phyloP scores from a whole-genome alignment of 176 grass and related monocot species.

The Bonia amplexicaulis region DNA sequence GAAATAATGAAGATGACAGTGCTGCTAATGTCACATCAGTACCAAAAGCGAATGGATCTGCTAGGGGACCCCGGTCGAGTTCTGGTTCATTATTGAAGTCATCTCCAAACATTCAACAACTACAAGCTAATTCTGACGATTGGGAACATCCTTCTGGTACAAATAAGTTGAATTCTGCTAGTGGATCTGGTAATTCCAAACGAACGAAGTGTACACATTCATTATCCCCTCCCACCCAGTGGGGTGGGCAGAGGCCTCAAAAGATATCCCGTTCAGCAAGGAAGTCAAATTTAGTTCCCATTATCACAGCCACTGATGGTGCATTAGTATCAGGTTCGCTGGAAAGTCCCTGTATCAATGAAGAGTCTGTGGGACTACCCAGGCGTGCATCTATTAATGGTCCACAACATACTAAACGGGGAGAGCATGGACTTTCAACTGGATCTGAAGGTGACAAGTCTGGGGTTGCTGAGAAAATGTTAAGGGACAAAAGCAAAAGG shows the following conservation, averaged over 20 bases:
- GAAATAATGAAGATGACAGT: slow-evolving; percentile 54
- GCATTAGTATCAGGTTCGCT: slow-evolving; percentile 35
- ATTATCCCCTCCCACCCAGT: slow-evolving; percentile 69
- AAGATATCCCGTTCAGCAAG: slow-evolving; percentile 84
- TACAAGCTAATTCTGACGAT: slow-evolving; percentile 54
- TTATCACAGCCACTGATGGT: slow-evolving; percentile 49
- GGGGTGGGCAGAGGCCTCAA: slow-evolving; percentile 86
- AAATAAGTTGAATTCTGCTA: slow-evolving; percentile 63
- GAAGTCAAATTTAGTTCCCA: slow-evolving; percentile 71
- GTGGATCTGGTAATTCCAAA: slow-evolving; percentile 61
- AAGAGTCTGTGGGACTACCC: slow-evolving; percentile 32
- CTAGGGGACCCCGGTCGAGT: slow-evolving; percentile 68
- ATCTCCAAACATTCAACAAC: slow-evolving; percentile 52
- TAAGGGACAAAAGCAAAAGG: slow-evolving; percentile 71
- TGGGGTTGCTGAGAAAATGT: slow-evolving; percentile 63
- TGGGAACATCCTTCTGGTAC: slow-evolving; percentile 60
- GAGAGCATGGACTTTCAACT: slow-evolving; percentile 52
- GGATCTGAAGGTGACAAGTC: slow-evolving; percentile 59
- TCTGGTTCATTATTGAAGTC: slow-evolving; percentile 64
- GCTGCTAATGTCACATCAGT: slow-evolving; percentile 42
- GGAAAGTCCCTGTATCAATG: slow-evolving; percentile 46
- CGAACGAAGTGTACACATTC: slow-evolving; percentile 56
- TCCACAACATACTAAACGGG: slow-evolving; percentile 47
- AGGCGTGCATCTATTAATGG: slow-evolving; percentile 46
- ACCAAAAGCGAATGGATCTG: slow-evolving; percentile 56